Base-by-base conservation (phyloP, 2,329 filamentous ascomycete species). In the Sporothrix mexicana region DNA sequence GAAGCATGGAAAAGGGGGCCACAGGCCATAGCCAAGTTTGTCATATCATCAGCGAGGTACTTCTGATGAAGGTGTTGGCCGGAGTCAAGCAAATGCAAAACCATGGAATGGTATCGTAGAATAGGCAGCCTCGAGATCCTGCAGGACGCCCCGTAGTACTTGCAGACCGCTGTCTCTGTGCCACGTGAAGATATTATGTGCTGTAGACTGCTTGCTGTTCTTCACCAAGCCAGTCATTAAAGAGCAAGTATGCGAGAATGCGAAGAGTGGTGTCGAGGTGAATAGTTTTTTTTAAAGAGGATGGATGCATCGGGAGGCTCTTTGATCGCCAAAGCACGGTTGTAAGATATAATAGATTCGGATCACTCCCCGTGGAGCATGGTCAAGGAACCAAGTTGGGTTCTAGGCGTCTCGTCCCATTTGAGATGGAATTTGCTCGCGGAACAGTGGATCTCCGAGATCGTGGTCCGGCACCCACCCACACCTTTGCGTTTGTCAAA, bases 101-200 rank as follows among this genome's bases (percentile, higher is more conserved):
- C 30, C 30, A 36, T 36, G 30, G n/a, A n/a, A 36, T 36, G 30
- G 30, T 17, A 62, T 43, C n/a, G 59, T 15, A 43, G n/a, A 45
- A 23, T 41, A 36, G 62, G 64, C n/a, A 53, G 51, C 20, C 45
- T 47, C 45, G 57, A 64, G 59, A 73, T 73, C 49, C 67, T 73
- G 72, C 72, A 70, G 67, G 57, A 67, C 57, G 57, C 67, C 59
- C 59, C 30, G 72, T 73, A 53, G 67, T 53, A 73, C 67, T 66
- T 57, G 67, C 67, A 70, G 67, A 59, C 41, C 47, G 8, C 49
- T 12, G 36, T 41, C 25, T 47, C n/a, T 23, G 66, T 72, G 43
- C 45, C 10, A 72, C 71, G 15, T 41, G 5, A 36, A 36, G 1
- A 13, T 17, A 9, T 17, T 20, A n/a, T 17, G 45, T 10, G 23